phyloP scores from a whole-genome alignment of 768 basidiomycete species.

The Tylopilus plumbeoviolaceoides region DNA sequence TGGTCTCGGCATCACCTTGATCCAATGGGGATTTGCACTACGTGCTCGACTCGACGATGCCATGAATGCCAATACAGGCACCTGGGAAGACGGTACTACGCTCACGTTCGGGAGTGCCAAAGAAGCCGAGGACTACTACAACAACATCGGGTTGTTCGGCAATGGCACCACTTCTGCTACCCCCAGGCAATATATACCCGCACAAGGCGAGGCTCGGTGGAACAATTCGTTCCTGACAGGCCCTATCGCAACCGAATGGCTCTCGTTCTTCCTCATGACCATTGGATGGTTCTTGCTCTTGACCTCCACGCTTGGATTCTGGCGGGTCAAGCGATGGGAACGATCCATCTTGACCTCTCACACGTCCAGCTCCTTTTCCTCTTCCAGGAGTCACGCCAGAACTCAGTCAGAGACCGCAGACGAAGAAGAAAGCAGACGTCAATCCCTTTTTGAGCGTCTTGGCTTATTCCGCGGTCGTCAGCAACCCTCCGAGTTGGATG shows the following conservation, averaged over 20 bases:
- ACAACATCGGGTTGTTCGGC: slow-evolving; percentile 22
- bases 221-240: slow-evolving; percentile 43
- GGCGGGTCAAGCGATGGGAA: slow-evolving; percentile 90
- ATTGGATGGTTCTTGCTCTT: slow-evolving; percentile 86
- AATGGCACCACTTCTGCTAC: slow-evolving; percentile 24
- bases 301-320: slow-evolving; percentile 86
- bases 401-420: slow-evolving; percentile 26
- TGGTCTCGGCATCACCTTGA: slow-evolving; percentile 92
- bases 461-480: slow-evolving; percentile 19
- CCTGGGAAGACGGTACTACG: slow-evolving; percentile 25
- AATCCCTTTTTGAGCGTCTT: slow-evolving; percentile 30
- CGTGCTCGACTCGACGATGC: slow-evolving; percentile 49
- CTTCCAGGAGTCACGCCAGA: slow-evolving; percentile 31
- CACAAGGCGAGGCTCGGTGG: slow-evolving; percentile 21
- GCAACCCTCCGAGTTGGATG: slow-evolving; percentile 11
- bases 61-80: slow-evolving; percentile 30
- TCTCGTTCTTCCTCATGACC: slow-evolving; percentile 94
- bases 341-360: slow-evolving; percentile 61
- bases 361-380: slow-evolving; percentile 27
- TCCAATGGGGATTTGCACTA: slow-evolving; percentile 89
- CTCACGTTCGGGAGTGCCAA: slow-evolving; percentile 44
- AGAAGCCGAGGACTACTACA: slow-evolving; percentile 44
- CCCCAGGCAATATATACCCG: slow-evolving; percentile 5
- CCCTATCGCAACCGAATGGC: slow-evolving; percentile 87
- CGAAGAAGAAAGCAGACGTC: slow-evolving; percentile 23